Evolutionary conservation across 306 rosid genomes (phyloP).

Genomic region (Prunus dulcis): DNA sequence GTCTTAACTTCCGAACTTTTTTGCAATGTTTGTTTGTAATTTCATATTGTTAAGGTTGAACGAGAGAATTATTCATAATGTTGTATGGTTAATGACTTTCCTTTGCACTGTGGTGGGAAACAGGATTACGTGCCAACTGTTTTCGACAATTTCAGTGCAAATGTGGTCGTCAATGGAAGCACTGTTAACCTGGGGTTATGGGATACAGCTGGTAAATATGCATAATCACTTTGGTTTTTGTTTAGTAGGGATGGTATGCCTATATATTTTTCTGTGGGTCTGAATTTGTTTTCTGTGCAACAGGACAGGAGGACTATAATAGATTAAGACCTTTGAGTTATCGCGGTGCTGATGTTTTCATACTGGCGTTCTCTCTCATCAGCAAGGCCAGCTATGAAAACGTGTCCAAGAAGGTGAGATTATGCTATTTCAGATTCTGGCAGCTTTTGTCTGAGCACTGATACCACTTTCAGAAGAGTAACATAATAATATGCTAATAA

Average conservation of each 20-base stretch:
- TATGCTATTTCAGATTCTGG: neutral
- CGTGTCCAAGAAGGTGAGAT: slow-evolving; percentile 48
- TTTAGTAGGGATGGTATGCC: neutral
- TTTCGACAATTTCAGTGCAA: slow-evolving; percentile 98
- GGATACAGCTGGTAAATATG: slow-evolving; percentile 91
- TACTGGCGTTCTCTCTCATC: slow-evolving; percentile 55
- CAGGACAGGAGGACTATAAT: slow-evolving; percentile 58
- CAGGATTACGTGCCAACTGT: slow-evolving; percentile 98
- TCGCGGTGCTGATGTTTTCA: slow-evolving; percentile 58
- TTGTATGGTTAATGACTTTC: neutral
- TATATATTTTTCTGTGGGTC: slow-evolving; percentile 8
- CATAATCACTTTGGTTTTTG: slow-evolving; percentile 7
- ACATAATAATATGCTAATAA: neutral
- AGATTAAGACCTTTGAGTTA: slow-evolving; percentile 60
- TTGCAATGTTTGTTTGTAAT: neutral
- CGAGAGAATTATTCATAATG: neutral
- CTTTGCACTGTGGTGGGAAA: slow-evolving; percentile 36
- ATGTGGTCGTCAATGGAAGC: slow-evolving; percentile 94
- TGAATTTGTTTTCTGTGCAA: slow-evolving; percentile 36
- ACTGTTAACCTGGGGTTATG: slow-evolving; percentile 97
- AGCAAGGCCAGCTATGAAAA: slow-evolving; percentile 61
- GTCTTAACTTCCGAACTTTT: neutral
- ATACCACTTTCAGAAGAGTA: neutral
- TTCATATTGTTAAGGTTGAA: neutral
- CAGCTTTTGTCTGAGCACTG: neutral